A percentile compares a stretch with the other conserved stretches of the same genome.
These are phyloP conservation scores for Endotrypanum monterogeii DNA, from an alignment of 208 protist genomes.

Conservation along the genomic window DNA sequence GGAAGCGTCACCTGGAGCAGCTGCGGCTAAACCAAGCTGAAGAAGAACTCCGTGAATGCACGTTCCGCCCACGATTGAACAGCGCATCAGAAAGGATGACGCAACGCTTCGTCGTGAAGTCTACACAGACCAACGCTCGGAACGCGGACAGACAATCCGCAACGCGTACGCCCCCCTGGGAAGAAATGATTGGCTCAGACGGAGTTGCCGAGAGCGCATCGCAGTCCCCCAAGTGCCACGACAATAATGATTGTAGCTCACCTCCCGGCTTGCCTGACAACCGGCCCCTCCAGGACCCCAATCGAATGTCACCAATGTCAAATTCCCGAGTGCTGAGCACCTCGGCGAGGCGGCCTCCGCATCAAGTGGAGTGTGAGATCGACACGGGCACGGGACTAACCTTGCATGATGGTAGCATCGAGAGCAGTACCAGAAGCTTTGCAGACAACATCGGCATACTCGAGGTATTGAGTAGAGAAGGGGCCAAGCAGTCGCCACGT, in stretches of 20 bases:
- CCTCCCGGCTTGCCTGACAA: conserved; percentile 7
- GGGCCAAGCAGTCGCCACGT: background rate
- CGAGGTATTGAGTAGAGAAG: background rate
- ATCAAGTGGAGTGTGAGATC: background rate
- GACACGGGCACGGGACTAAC: background rate
- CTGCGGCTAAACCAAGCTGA: conserved; percentile 30
- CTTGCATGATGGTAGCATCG: background rate
- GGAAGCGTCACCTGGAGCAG: conserved; percentile 23
- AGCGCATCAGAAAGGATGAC: conserved; percentile 20
- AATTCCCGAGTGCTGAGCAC: background rate
- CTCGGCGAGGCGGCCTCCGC: background rate
- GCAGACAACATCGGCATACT: background rate
- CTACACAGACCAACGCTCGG: background rate
- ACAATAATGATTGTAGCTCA: background rate
- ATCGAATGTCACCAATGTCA: background rate
- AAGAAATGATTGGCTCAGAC: background rate
- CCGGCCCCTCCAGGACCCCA: conserved; percentile 19
- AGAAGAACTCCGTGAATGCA: conserved; percentile 40
- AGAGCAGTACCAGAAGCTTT: background rate
- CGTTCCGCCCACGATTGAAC: conserved; percentile 45
- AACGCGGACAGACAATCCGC: background rate
- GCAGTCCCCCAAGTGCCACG: background rate
- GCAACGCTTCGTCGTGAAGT: conserved; percentile 19
- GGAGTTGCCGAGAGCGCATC: background rate
- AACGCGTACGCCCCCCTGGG: background rate